phyloP scores from a whole-genome alignment of 805 yeast genomes.

The Middelhovenomyces tepae region DNA sequence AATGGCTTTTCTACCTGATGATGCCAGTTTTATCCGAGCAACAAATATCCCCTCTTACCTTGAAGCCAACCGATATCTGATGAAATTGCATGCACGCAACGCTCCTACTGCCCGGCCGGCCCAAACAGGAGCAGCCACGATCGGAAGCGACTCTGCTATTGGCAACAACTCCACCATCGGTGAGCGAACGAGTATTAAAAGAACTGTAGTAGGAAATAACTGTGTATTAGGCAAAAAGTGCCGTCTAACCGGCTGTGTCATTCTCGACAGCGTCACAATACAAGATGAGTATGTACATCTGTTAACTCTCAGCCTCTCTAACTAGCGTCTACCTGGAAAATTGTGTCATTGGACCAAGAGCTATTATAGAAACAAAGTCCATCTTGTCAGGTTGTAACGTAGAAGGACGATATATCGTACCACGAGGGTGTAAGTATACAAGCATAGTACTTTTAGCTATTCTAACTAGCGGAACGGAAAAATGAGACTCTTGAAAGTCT shows the following conservation, averaged over 20 bases:
- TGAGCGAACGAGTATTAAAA: slow-evolving; percentile 78
- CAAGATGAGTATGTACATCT: slow-evolving; percentile 59
- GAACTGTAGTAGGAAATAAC: slow-evolving; percentile 67
- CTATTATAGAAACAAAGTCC: slow-evolving; percentile 53
- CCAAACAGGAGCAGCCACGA: slow-evolving; percentile 31
- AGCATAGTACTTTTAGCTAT: slow-evolving; percentile 21
- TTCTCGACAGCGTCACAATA: slow-evolving; percentile 59
- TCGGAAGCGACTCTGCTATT: slow-evolving; percentile 80
- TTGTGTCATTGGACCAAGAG: slow-evolving; percentile 71
- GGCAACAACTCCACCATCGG: slow-evolving; percentile 61
- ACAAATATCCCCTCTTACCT: slow-evolving; percentile 73
- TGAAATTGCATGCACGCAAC: slow-evolving; percentile 49
- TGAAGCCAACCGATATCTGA: slow-evolving; percentile 78
- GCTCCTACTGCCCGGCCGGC: slow-evolving; percentile 19
- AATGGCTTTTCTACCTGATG: slow-evolving; percentile 60
- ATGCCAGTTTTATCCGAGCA: slow-evolving; percentile 60
- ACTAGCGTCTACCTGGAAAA: slow-evolving; percentile 48
- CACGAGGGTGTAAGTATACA: slow-evolving; percentile 35
- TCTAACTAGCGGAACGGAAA: no score
- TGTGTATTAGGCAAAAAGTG: slow-evolving; percentile 80
- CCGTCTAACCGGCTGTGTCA: slow-evolving; percentile 76
- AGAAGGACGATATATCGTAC: slow-evolving; percentile 68
- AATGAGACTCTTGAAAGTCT: slow-evolving; percentile 30
- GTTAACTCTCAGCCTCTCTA: slow-evolving; percentile 1
- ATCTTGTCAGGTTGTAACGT: slow-evolving; percentile 74